Percentiles rank a stretch among this genome's conserved stretches.
Conservation (phyloP, 495 filamentous ascomycete genomes). For the Annulohypoxylon bovei region DNA sequence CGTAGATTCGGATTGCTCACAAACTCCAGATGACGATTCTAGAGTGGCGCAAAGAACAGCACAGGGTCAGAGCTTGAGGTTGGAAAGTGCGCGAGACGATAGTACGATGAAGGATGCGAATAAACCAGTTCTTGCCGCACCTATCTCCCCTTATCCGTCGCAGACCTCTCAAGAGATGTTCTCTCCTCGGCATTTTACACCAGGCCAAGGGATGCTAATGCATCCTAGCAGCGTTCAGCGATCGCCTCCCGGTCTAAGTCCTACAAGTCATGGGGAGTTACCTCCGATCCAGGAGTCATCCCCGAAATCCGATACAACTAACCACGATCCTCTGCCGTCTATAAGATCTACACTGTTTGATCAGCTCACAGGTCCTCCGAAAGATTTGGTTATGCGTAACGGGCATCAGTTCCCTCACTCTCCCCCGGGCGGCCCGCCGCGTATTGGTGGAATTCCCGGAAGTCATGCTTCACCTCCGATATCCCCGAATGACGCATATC, state of each 20-base stretch:
- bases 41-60: constrained; percentile 32
- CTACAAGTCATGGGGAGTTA: constrained; percentile 51
- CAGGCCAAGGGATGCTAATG: constrained; percentile 43
- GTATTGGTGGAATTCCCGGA: constrained; percentile 40
- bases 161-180: constrained; percentile 42
- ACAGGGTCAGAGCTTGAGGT: constrained; percentile 18
- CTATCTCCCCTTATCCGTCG: constrained; percentile 42
- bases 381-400: constrained; percentile 40
- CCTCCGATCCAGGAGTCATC: constrained; percentile 62
- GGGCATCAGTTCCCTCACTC: constrained; percentile 47
- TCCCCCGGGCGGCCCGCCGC: constrained; percentile 42
- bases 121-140: constrained; percentile 42
- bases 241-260: constrained; percentile 47
- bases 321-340: constrained; percentile 56
- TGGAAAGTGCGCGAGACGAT: constrained; percentile 30
- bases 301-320: constrained; percentile 55
- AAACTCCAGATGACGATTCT: constrained; percentile 27
- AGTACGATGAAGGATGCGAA: constrained; percentile 34
- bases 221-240: constrained; percentile 40
- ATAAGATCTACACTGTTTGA: constrained; percentile 56
- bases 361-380: constrained; percentile 45
- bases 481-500: constrained; percentile 52
- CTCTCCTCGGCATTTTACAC: constrained; percentile 33
- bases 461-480: constrained; percentile 53
- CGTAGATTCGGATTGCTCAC: constrained; percentile 39